Base-by-base conservation (phyloP, 371 early-diverging fungal species). In the Haplosporangium sp. region DNA sequence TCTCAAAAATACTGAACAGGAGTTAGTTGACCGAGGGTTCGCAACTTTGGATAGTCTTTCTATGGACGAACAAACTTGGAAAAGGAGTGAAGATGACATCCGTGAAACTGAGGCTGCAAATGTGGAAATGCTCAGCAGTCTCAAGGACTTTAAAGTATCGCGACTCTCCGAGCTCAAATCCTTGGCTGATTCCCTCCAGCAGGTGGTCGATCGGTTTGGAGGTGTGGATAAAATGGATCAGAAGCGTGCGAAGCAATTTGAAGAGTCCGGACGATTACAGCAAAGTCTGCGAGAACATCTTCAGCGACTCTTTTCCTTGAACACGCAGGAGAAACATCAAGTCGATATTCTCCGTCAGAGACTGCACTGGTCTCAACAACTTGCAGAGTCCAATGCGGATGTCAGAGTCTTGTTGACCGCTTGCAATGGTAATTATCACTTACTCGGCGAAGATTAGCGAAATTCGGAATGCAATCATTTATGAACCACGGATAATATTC, bases 281-380 rank as follows among this genome's bases (percentile, higher is more conserved):
- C 36, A 55, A 20, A 50, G 40, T 13, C 47, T 77, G 20, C 37
- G 10, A 14, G 65, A 60, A 20, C 68, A 68, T 23, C 55, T 72
- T 6, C 46, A 64, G 14, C 64, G 42, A 4, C 56, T 77, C 18
- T 41, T 57, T 47, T 62, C 51, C 0, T 42, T 77, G 55, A 72
- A 68, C 45, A 46, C n/a, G 45, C 61, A 60, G 52, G 79, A 77
- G 46, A 64, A 60, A 36, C 38, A 42, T n/a, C 68, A 64, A 20
- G 50, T 77, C 36, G 69, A 77, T 16, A 63, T 64, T 14, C 50
- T 77, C 20, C 40, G 51, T 3, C 67, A 77, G 55, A 67, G 79
- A 18, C 69, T 66, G 18, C 36, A 45, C 6, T 77, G 79, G 79
- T 47, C 68, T 0, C 69, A 72, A 37, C 72, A 64, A 29, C n/a